Conservation (phyloP, 2,329 filamentous ascomycete genomes). For the Nigrospora osmanthi region DNA sequence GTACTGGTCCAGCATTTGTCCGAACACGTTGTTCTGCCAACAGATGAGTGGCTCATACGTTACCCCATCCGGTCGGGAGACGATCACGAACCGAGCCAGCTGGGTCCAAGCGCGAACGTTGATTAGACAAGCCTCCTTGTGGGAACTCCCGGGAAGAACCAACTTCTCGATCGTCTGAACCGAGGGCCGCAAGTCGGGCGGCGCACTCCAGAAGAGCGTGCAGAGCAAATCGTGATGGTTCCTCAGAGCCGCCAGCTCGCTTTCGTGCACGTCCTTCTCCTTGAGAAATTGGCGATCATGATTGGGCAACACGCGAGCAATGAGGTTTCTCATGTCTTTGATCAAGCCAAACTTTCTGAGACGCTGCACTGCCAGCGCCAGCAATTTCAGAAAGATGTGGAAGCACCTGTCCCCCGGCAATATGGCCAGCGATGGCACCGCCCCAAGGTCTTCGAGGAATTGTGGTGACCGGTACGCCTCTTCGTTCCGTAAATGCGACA, state of each 20-base stretch:
- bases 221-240: conserved; percentile 64
- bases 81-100: conserved; percentile 50
- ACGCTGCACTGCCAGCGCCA: conserved; percentile 48
- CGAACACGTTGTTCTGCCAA: conserved; percentile 52
- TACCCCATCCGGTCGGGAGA: conserved; percentile 29
- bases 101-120: conserved; percentile 57
- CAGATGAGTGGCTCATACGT: conserved; percentile 40
- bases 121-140: conserved; percentile 59
- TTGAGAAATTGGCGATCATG: conserved; percentile 58
- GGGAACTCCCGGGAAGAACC: conserved; percentile 50
- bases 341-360: conserved; percentile 36
- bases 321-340: conserved; percentile 54
- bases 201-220: conserved; percentile 58
- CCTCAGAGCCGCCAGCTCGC: conserved; percentile 54
- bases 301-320: conserved; percentile 56
- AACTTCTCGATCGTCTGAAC: conserved; percentile 50
- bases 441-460: conserved; percentile 50
- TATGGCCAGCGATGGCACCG: conserved; percentile 37
- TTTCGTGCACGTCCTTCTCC: conserved; percentile 50
- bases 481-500: conserved; percentile 58
- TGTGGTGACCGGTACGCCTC: conserved; percentile 52
- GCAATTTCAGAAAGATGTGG: conserved; percentile 58
- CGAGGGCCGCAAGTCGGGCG: conserved; percentile 43
- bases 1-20: conserved; percentile 50
- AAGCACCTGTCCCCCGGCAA: conserved; percentile 54